Percentiles rank a stretch among this genome's conserved stretches.
Evolutionary conservation across 306 rosid genomes (phyloP).

Genomic region (Vachellia collinsii): DNA sequence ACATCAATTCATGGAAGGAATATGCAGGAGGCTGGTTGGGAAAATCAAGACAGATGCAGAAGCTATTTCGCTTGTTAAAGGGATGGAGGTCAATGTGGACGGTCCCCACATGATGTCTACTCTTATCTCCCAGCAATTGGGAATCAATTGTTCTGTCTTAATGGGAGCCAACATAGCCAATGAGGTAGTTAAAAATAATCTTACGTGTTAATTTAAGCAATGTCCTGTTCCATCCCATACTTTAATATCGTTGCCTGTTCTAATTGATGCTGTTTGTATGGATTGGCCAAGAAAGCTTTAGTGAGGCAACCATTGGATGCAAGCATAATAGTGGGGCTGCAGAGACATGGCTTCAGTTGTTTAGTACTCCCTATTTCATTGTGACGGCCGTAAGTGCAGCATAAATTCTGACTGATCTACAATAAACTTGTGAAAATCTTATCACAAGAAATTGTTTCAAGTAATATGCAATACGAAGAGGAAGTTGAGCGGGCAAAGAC

Average conservation of each 20-base stretch:
- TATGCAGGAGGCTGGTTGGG: constrained; percentile 79
- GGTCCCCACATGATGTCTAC: constrained; percentile 97
- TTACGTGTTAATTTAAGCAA: neutral
- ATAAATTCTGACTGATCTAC: constrained; percentile 10
- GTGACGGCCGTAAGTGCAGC: constrained; percentile 71
- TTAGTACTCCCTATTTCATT: constrained; percentile 79
- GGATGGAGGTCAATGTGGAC: constrained; percentile 98
- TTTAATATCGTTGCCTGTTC: constrained; percentile 21
- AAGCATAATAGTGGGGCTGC: constrained; percentile 67
- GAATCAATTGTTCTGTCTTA: constrained; percentile 82
- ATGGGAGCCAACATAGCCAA: constrained; percentile 99
- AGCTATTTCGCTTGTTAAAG: constrained; percentile 95
- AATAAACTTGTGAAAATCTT: neutral
- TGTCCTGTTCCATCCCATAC: constrained; percentile 1
- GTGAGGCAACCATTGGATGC: constrained; percentile 97
- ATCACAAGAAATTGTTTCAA: neutral
- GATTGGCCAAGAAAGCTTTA: constrained; percentile 84
- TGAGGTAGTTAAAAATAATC: constrained; percentile 58
- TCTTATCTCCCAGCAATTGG: constrained; percentile 75
- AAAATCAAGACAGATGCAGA: constrained; percentile 75
- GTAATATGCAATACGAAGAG: constrained; percentile 10
- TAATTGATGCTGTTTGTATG: constrained; percentile 23
- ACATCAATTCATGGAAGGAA: constrained; percentile 96
- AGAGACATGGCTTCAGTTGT: constrained; percentile 92
- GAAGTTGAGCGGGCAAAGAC: neutral